These are phyloP conservation scores for Penicillium riverlandense DNA, from an alignment of 495 filamentous ascomycete species.

Conservation along the genomic window DNA sequence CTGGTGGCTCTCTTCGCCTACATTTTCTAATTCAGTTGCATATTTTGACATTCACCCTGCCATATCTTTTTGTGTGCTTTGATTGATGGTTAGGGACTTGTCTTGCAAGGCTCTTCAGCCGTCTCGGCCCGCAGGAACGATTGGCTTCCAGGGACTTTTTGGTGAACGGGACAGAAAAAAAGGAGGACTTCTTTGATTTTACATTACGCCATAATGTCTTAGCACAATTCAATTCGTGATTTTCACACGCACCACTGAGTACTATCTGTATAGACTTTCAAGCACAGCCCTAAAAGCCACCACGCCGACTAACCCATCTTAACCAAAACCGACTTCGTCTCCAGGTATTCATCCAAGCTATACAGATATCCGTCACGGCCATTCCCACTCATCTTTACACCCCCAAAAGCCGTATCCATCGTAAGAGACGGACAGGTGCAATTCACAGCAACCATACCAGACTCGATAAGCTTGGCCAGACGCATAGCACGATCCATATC, in stretches of 20 bases:
- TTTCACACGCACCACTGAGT: background rate
- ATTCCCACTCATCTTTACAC: constrained; percentile 88
- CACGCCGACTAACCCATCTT: constrained; percentile 5
- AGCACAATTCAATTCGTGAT: background rate
- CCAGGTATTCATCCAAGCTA: constrained; percentile 42
- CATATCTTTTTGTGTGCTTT: no score
- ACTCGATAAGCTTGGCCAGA: constrained; percentile 23
- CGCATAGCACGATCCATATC: constrained; percentile 51
- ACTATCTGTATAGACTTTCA: background rate
- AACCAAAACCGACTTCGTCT: constrained; percentile 40
- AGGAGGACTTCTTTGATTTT: background rate
- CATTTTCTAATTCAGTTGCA: constrained; percentile 2
- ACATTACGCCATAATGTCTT: background rate
- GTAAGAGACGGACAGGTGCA: constrained; percentile 54
- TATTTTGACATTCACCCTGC: no score
- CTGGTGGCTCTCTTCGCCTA: constrained; percentile 7
- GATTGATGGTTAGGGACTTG: no score
- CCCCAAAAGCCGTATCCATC: constrained; percentile 70
- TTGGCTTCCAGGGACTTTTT: no score
- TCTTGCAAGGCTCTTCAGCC: no score
- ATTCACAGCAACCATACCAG: constrained; percentile 81
- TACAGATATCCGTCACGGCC: constrained; percentile 53
- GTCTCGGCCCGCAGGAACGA: no score
- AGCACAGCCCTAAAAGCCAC: background rate
- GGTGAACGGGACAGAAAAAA: no score